phyloP scores from a whole-genome alignment of 2,329 filamentous ascomycete species.

The Monosporascus ibericus region DNA sequence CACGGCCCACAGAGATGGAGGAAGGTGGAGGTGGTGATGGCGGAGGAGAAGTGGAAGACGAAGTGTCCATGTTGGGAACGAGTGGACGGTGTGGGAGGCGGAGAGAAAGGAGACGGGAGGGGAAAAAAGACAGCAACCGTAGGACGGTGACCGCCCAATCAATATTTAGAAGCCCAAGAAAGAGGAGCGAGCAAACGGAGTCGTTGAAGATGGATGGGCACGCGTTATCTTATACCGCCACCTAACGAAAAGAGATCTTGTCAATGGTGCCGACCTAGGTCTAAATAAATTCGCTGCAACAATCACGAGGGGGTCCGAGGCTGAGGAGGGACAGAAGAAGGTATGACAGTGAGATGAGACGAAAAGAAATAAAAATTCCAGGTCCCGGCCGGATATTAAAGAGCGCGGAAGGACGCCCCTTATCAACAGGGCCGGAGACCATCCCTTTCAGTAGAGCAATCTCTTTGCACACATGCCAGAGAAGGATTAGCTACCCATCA shows the following conservation, averaged over 20 bases:
- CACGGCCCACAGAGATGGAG: conserved; percentile 10
- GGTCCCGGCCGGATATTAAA: neutral
- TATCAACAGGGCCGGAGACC: neutral
- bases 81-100: neutral
- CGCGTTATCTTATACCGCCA: conserved; percentile 19
- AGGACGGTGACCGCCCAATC: neutral
- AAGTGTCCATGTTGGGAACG: neutral
- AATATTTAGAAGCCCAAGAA: neutral
- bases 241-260: neutral
- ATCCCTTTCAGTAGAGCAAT: conserved; percentile 8
- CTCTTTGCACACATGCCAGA: conserved; percentile 4
- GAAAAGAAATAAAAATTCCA: neutral
- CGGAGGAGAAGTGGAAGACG: conserved; percentile 9
- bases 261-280: neutral
- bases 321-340: neutral
- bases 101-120: conserved; percentile 1
- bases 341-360: neutral
- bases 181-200: neutral
- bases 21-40: conserved; percentile 19
- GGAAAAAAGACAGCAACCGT: neutral
- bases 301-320: neutral
- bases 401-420: neutral
- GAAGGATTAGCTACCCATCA: conserved; percentile 15
- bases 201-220: neutral
- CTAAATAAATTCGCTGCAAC: neutral